Evolutionary conservation across 2,329 filamentous ascomycete species (phyloP).

Genomic region (Colletotrichum sp.): DNA sequence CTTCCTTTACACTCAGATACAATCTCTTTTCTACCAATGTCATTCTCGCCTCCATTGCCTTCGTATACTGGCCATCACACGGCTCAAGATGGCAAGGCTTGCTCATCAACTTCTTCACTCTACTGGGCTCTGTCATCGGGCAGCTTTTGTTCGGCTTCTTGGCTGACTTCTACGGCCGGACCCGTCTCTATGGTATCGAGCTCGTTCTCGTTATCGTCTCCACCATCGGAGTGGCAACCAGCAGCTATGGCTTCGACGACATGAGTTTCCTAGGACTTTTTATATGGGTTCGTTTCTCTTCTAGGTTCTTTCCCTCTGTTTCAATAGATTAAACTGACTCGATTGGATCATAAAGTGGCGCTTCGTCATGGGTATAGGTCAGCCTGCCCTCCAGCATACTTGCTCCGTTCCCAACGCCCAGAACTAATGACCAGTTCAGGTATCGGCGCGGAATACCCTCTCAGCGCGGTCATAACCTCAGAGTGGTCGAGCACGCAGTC

Average conservation of each 20-base stretch:
- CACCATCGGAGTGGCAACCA: slow-evolving; percentile 61
- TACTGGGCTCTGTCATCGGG: slow-evolving; percentile 57
- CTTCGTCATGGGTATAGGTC: slow-evolving; percentile 59
- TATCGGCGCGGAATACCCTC: slow-evolving; percentile 70
- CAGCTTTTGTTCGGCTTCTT: slow-evolving; percentile 59
- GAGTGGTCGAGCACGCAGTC: slow-evolving; percentile 69
- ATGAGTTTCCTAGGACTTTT: slow-evolving; percentile 57
- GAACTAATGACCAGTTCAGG: neutral
- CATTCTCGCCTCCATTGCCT: slow-evolving; percentile 57
- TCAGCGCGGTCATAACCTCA: slow-evolving; percentile 70
- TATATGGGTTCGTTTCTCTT: slow-evolving; percentile 42
- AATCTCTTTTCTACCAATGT: slow-evolving; percentile 62
- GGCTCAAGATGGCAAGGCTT: slow-evolving; percentile 48
- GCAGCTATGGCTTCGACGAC: slow-evolving; percentile 53
- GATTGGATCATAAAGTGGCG: slow-evolving; percentile 42
- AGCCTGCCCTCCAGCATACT: neutral
- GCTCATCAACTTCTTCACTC: slow-evolving; percentile 58
- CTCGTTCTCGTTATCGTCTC: slow-evolving; percentile 61
- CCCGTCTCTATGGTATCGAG: slow-evolving; percentile 61
- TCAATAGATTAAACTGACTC: neutral
- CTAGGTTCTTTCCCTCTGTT: neutral
- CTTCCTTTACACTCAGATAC: slow-evolving; percentile 41
- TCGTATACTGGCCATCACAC: slow-evolving; percentile 55
- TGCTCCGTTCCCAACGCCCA: neutral
- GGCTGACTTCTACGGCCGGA: slow-evolving; percentile 60